A percentile compares a stretch with the other conserved stretches of the same genome.
phyloP scores from a whole-genome alignment of 352 stramenopile genomes.

The Globisporangium paroecandrum region DNA sequence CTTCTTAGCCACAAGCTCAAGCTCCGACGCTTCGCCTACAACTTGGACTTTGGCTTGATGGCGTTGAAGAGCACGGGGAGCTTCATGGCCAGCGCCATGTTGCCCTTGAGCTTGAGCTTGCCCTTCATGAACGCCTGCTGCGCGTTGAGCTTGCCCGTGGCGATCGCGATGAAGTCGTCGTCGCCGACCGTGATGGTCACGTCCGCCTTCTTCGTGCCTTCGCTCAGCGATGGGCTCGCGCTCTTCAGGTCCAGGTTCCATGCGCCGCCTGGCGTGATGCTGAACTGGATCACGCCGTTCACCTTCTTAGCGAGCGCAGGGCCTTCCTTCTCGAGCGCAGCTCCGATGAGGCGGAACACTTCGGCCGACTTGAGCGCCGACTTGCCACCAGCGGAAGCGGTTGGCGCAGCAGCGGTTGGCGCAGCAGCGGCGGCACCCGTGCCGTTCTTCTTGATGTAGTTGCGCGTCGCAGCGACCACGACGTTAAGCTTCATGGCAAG shows the following conservation, averaged over 20 bases:
- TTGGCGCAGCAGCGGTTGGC: constrained; percentile 18
- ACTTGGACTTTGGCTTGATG: constrained; percentile 78
- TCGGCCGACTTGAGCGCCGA: constrained; percentile 53
- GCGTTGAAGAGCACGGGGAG: constrained; percentile 90
- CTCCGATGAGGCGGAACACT: constrained; percentile 66
- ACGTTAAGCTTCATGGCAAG: constrained; percentile 93
- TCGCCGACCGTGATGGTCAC: constrained; percentile 74
- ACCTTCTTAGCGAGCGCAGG: constrained; percentile 67
- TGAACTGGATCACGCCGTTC: constrained; percentile 79
- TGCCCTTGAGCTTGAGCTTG: constrained; percentile 95
- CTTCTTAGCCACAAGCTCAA: not conserved
- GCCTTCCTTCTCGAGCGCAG: constrained; percentile 57
- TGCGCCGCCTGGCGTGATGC: constrained; percentile 64
- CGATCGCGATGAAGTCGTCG: constrained; percentile 79
- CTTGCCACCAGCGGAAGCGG: constrained; percentile 17
- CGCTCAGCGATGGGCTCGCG: constrained; percentile 43
- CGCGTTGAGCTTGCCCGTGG: constrained; percentile 86
- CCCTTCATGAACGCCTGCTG: constrained; percentile 95
- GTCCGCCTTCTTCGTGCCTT: constrained; percentile 69
- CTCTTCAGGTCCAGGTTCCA: constrained; percentile 84
- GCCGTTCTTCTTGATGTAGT: constrained; percentile 75
- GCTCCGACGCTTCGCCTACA: constrained; percentile 30
- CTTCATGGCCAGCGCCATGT: constrained; percentile 95
- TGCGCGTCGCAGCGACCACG: constrained; percentile 79
- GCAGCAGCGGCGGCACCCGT: constrained; percentile 20